Percentiles rank a stretch among this genome's conserved stretches.
Evolutionary conservation across 2,329 filamentous ascomycete species (phyloP).

Genomic region (Penicillium concentricum): DNA sequence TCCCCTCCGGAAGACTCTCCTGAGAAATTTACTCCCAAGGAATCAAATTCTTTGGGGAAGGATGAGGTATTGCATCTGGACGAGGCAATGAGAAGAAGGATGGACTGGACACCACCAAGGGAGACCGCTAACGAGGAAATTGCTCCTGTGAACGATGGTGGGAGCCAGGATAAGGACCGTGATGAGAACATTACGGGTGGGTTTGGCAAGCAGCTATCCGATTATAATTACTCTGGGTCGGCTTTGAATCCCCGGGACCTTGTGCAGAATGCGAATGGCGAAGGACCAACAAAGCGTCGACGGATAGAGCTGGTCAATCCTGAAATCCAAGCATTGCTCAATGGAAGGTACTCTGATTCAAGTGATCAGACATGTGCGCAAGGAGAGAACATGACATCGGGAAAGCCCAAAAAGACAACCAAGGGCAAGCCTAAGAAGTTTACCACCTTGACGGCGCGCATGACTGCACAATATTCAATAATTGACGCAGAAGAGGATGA

Average conservation of each 20-base stretch:
- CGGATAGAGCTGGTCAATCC: constrained; percentile 37
- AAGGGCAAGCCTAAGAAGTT: constrained; percentile 67
- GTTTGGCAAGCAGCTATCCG: constrained; percentile 41
- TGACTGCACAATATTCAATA: constrained; percentile 66
- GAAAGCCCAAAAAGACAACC: constrained; percentile 20
- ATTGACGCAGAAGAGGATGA: constrained; percentile 29
- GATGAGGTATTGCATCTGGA: constrained; percentile 33
- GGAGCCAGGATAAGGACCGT: neutral
- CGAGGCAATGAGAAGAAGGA: constrained; percentile 55
- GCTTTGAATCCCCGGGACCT: constrained; percentile 11
- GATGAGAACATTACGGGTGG: constrained; percentile 1
- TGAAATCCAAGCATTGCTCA: constrained; percentile 13
- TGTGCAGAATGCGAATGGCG: constrained; percentile 14
- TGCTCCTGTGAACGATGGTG: constrained; percentile 16
- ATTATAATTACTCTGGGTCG: constrained; percentile 40
- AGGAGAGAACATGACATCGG: constrained; percentile 11
- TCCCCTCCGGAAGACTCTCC: neutral
- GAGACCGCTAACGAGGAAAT: constrained; percentile 33
- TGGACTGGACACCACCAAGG: constrained; percentile 68
- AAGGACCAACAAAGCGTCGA: constrained; percentile 37
- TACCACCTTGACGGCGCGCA: constrained; percentile 74
- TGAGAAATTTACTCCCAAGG: constrained; percentile 3
- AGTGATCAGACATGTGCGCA: constrained; percentile 15
- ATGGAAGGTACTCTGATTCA: constrained; percentile 3
- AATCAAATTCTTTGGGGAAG: constrained; percentile 18